These are phyloP conservation scores for Royoungia palumana DNA, from an alignment of 768 basidiomycete species.

Conservation along the genomic window DNA sequence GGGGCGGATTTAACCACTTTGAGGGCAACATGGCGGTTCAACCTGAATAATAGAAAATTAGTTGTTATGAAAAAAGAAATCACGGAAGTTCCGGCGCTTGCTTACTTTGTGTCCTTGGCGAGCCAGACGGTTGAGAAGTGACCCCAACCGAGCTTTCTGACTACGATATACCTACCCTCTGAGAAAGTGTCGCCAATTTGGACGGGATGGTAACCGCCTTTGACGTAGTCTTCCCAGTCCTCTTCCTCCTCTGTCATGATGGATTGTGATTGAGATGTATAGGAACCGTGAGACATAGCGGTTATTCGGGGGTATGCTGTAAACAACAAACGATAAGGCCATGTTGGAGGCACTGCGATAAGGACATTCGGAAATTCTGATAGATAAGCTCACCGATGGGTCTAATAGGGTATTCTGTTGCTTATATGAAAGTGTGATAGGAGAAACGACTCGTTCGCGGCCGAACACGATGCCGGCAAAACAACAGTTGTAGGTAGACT, in stretches of 20 bases:
- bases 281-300: slow-evolving; percentile 68
- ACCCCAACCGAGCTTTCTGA: slow-evolving; percentile 94
- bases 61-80: neutral
- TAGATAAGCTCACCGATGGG: slow-evolving; percentile 30
- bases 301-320: slow-evolving; percentile 35
- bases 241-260: slow-evolving; percentile 91
- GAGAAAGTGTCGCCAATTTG: slow-evolving; percentile 91
- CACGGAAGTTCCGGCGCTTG: slow-evolving; percentile 12
- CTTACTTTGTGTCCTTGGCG: slow-evolving; percentile 76
- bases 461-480: neutral
- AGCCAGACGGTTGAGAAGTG: slow-evolving; percentile 96
- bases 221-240: slow-evolving; percentile 86
- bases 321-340: slow-evolving; percentile 32
- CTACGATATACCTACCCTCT: slow-evolving; percentile 82
- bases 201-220: slow-evolving; percentile 88
- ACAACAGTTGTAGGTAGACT: neutral
- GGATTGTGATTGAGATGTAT: slow-evolving; percentile 69
- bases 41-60: slow-evolving; percentile 45
- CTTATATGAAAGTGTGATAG: neutral
- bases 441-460: neutral
- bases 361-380: slow-evolving; percentile 25
- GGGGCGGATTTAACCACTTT: slow-evolving; percentile 98
- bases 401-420: slow-evolving; percentile 28
- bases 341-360: slow-evolving; percentile 27
- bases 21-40: slow-evolving; percentile 95